Evolutionary conservation across 116 monocot species (phyloP).

Genomic region (Cymodocea nodosa): DNA sequence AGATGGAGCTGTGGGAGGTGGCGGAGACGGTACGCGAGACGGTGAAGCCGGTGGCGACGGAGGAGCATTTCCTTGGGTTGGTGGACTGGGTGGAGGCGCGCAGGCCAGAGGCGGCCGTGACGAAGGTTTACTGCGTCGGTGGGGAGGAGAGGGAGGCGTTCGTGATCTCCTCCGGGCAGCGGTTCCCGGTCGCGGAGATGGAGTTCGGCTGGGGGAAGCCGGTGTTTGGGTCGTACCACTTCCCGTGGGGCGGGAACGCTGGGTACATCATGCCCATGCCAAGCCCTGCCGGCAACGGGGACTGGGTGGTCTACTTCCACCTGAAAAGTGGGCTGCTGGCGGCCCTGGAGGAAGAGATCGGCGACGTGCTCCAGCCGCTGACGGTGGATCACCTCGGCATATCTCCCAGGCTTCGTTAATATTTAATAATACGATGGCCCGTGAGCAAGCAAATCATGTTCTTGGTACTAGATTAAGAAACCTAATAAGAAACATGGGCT

Average conservation of each 20-base stretch:
- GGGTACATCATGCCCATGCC: constrained; percentile 68
- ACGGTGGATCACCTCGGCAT: constrained; percentile 9
- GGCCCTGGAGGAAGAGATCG: constrained; percentile 18
- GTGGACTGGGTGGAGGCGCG: constrained; percentile 53
- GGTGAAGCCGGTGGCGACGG: constrained; percentile 20
- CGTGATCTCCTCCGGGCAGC: constrained; percentile 41
- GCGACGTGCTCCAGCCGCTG: constrained; percentile 22
- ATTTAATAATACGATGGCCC: neutral
- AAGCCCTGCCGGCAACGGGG: constrained; percentile 15
- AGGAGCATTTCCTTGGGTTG: constrained; percentile 37
- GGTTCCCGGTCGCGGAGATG: constrained; percentile 31
- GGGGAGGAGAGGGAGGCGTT: constrained; percentile 19
- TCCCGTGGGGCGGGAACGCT: constrained; percentile 31
- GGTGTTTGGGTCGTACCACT: constrained; percentile 50
- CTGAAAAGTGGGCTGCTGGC: constrained; percentile 6
- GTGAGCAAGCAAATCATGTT: too few species aligned
- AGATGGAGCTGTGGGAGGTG: constrained; percentile 17
- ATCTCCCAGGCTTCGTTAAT: neutral
- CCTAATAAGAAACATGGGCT: too few species aligned
- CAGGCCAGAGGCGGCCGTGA: constrained; percentile 20
- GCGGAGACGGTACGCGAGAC: constrained; percentile 35
- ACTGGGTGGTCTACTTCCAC: constrained; percentile 47
- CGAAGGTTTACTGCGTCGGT: constrained; percentile 19
- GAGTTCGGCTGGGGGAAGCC: constrained; percentile 60
- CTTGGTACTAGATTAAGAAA: too few species aligned